Evolutionary conservation across 441 rosid genomes (phyloP).

Genomic region (Pelargonium cotyledonis): DNA sequence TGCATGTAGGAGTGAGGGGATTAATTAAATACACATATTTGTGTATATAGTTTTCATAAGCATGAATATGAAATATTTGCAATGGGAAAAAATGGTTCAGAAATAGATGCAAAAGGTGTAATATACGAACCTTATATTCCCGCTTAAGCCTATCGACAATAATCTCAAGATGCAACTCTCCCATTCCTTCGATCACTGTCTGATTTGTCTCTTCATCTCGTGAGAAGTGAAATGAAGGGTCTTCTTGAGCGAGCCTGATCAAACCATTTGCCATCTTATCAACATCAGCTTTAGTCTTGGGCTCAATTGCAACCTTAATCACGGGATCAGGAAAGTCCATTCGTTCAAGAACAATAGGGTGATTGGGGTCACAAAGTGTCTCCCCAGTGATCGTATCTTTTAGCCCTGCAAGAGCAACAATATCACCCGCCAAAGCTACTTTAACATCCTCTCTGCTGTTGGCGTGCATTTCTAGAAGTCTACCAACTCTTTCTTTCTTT

Average conservation of each 20-base stretch:
- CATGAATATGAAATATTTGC: too few relatives aligned
- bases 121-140: slow-evolving; percentile 64
- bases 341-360: slow-evolving; percentile 74
- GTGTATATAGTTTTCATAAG: too few relatives aligned
- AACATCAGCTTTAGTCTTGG: slow-evolving; percentile 87
- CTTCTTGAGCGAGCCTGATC: slow-evolving; percentile 96
- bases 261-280: slow-evolving; percentile 83
- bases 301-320: slow-evolving; percentile 93
- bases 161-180: slow-evolving; percentile 96
- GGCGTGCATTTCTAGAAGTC: slow-evolving; percentile 96
- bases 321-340: slow-evolving; percentile 99
- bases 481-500: slow-evolving; percentile 91
- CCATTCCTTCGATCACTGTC: slow-evolving; percentile 98
- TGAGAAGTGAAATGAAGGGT: slow-evolving; percentile 92
- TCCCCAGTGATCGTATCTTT: slow-evolving; percentile 90
- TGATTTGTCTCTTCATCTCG: slow-evolving; percentile 91
- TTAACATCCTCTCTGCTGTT: slow-evolving; percentile 90
- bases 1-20: too few relatives aligned
- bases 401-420: slow-evolving; percentile 86
- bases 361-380: slow-evolving; percentile 70
- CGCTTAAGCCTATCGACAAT: slow-evolving; percentile 93
- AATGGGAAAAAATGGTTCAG: too few relatives aligned
- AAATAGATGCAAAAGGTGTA: slow-evolving; percentile 7
- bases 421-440: slow-evolving; percentile 80
- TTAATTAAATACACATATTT: too few relatives aligned